Evolutionary conservation across 2,329 filamentous ascomycete genomes (phyloP), one percentile per base, ranked within the genome.

Genomic region (Beauveria sp.): DNA sequence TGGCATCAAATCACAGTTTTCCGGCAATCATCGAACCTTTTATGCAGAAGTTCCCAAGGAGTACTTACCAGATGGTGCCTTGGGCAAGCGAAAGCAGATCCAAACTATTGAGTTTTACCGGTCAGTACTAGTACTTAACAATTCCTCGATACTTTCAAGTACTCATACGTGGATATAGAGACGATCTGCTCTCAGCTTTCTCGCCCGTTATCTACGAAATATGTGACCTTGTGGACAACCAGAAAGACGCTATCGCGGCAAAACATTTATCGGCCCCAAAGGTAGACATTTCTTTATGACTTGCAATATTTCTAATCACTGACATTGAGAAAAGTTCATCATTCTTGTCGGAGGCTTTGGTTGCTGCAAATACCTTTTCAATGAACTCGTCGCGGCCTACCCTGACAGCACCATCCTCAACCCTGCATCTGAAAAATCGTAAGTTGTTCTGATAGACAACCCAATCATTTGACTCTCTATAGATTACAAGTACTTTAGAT

Each of bases 301-400:
- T 46, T 12, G 26, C 1, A 9, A 55, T 14, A 3, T 8, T 22
- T 5, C 20, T 16, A 14, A 14, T 37, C 5, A 24, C 18, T 57
- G 4, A 57, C 6, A 5, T 2, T 26, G 24, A 4, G 2, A 1
- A 34, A 16, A 77, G 76, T 72, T 71, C 26, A 57, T 78, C 5
- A 67, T 77, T 1, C 67, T 78, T 0, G 75, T 73, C 0, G 76
- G 76, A 0, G 76, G 76, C 0, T 73, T 78, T 5, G 76, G 76
- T 0, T 64, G 70, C 2, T 72, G 67, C 16, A 37, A 53, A 0
- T 75, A 72, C 5, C 61, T 78, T 0, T 64, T 62, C 12, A 47
- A 62, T 2, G 59, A 60, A 0, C 55, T 78, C 0, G 61, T 63
- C 0, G 20, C 37, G 0, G 3, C 4, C 0, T 26, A 68, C 0